Conservation (phyloP, 495 filamentous ascomycete genomes). For the Barbatosphaeria neglecta region DNA sequence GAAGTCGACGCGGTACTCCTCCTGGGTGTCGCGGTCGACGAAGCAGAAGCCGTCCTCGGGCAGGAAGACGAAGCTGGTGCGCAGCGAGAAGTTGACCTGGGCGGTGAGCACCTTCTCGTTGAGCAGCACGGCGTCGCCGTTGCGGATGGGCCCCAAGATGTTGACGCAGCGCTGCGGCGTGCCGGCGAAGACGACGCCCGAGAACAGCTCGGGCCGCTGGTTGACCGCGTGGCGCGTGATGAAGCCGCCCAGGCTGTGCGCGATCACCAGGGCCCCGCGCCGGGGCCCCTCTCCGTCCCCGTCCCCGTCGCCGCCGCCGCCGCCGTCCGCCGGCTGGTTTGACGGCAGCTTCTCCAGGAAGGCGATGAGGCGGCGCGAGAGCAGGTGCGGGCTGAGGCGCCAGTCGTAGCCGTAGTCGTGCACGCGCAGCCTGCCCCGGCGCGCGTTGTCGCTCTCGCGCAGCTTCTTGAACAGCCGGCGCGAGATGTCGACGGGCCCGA, state of each 20-base stretch:
- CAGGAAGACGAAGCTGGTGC: constrained; percentile 74
- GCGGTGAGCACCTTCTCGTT: constrained; percentile 86
- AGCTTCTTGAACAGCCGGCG: constrained; percentile 69
- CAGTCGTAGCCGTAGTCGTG: constrained; percentile 95
- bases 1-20: constrained; percentile 77
- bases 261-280: constrained; percentile 74
- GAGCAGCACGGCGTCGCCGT: constrained; percentile 81
- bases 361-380: constrained; percentile 53
- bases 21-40: constrained; percentile 67
- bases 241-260: constrained; percentile 81
- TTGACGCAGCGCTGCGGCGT: constrained; percentile 79
- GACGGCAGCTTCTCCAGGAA: constrained; percentile 68
- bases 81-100: constrained; percentile 87
- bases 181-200: constrained; percentile 78
- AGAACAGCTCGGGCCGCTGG: constrained; percentile 73
- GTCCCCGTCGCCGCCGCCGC: too few relatives aligned
- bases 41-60: constrained; percentile 87
- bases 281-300: constrained; percentile 48
- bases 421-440: constrained; percentile 59
- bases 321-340: constrained; percentile 44
- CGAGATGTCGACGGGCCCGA: constrained; percentile 87
- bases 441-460: constrained; percentile 57
- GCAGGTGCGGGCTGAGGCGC: constrained; percentile 72
- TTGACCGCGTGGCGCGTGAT: constrained; percentile 89
- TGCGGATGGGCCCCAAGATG: constrained; percentile 80